These are phyloP conservation scores for Kwoniella dejecticola DNA, from an alignment of 768 basidiomycete genomes.

Conservation along the genomic window DNA sequence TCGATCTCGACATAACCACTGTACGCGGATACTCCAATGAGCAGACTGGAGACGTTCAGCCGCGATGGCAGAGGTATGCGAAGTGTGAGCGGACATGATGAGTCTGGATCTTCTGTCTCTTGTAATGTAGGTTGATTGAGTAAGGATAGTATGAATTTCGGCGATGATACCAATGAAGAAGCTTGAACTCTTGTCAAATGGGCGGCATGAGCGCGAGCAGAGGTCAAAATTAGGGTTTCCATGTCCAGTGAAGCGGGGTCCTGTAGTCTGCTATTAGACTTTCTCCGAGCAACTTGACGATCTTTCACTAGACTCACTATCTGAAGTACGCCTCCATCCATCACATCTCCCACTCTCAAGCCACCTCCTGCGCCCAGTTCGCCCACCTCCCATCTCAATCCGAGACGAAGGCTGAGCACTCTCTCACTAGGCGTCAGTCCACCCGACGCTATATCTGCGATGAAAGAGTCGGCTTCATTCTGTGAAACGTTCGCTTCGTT, in stretches of 20 bases:
- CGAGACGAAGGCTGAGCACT: constrained; percentile 68
- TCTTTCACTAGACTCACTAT: constrained; percentile 61
- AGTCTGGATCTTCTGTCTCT: constrained; percentile 46
- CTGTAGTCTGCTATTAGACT: constrained; percentile 58
- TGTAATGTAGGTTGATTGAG: constrained; percentile 32
- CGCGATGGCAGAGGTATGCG: constrained; percentile 41
- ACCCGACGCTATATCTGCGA: constrained; percentile 29
- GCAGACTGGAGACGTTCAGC: constrained; percentile 51
- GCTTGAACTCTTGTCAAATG: constrained; percentile 28
- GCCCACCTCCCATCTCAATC: constrained; percentile 77
- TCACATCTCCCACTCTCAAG: constrained; percentile 61
- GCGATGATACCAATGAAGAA: constrained; percentile 23
- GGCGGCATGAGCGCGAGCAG: constrained; percentile 67
- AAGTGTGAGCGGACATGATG: constrained; percentile 25
- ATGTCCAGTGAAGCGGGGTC: constrained; percentile 73
- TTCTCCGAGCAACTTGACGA: not conserved
- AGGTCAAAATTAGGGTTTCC: constrained; percentile 66
- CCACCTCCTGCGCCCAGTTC: constrained; percentile 67
- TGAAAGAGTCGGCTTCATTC: constrained; percentile 28
- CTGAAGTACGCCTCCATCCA: constrained; percentile 58
- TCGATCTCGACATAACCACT: constrained; percentile 76
- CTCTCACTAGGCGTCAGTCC: constrained; percentile 62
- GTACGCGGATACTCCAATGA: constrained; percentile 74
- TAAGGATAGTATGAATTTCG: constrained; percentile 31
- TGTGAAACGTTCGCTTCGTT: constrained; percentile 39